Conservation (phyloP, 371 early-diverging fungal genomes). For the Neoconidiobolus thromboides region DNA sequence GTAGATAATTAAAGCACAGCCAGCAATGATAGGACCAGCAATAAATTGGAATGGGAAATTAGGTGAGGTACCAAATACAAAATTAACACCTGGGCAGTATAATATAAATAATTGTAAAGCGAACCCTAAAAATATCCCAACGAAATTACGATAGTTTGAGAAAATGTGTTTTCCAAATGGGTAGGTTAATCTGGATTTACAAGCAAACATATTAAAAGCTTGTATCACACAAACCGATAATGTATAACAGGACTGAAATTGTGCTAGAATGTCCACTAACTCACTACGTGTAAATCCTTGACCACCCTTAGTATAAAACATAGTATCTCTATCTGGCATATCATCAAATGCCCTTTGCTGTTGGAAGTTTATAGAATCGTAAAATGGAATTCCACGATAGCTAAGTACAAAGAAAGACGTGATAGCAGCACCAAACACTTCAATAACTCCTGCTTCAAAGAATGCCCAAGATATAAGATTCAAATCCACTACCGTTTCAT, state of each 20-base stretch:
- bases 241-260: conserved; percentile 65
- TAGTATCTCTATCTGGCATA: conserved; percentile 19
- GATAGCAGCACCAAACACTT: conserved; percentile 46
- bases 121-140: conserved; percentile 36
- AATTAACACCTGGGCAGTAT: conserved; percentile 61
- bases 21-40: conserved; percentile 65
- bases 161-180: conserved; percentile 75
- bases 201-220: conserved; percentile 80
- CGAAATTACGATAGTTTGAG: conserved; percentile 46
- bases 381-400: conserved; percentile 19
- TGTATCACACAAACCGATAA: conserved; percentile 66
- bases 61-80: conserved; percentile 44
- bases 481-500: conserved; percentile 70
- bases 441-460: conserved; percentile 67
- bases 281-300: conserved; percentile 16
- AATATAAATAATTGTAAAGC: conserved; percentile 47
- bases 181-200: conserved; percentile 55
- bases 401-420: conserved; percentile 57
- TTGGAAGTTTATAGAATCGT: not conserved
- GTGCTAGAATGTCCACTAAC: conserved; percentile 32
- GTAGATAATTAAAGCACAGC: conserved; percentile 51
- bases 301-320: conserved; percentile 14
- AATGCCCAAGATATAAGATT: conserved; percentile 69
- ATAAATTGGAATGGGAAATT: conserved; percentile 43
- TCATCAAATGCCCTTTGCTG: conserved; percentile 20